These are phyloP conservation scores for Scheffersomyces coipomensis DNA, from an alignment of 805 yeast genomes.

Conservation along the genomic window DNA sequence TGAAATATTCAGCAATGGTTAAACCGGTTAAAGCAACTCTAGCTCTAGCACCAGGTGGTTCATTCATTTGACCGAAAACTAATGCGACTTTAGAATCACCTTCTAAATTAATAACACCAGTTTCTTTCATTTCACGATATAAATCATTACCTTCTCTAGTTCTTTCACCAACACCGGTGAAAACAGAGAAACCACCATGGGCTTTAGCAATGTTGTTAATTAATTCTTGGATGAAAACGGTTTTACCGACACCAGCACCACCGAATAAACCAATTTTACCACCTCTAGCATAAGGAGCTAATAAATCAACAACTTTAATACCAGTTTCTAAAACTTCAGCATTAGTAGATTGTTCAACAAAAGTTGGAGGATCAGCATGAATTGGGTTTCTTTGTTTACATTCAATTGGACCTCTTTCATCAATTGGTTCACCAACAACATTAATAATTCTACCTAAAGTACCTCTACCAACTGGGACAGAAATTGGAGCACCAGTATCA, in stretches of 20 bases:
- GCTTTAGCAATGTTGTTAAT: constrained; percentile 99
- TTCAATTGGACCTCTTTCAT: constrained; percentile 98
- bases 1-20: constrained; percentile 99
- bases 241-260: constrained; percentile 99
- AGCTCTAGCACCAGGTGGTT: constrained; percentile 99
- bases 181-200: constrained; percentile 99
- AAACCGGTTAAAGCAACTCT: constrained; percentile 99
- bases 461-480: constrained; percentile 99
- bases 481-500: constrained; percentile 98
- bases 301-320: constrained; percentile 98
- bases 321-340: constrained; percentile 99
- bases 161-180: constrained; percentile 99
- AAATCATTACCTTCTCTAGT: constrained; percentile 99
- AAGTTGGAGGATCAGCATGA: constrained; percentile 96
- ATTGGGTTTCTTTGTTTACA: constrained; percentile 93
- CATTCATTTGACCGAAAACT: constrained; percentile 99
- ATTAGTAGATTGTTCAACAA: constrained; percentile 94
- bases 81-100: constrained; percentile 99
- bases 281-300: constrained; percentile 99
- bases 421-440: constrained; percentile 99
- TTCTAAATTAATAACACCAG: constrained; percentile 99
- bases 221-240: constrained; percentile 99
- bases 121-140: constrained; percentile 99
- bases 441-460: constrained; percentile 98
- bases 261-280: constrained; percentile 99